These are phyloP conservation scores for Trametes hirsuta DNA, from an alignment of 1,284 basidiomycete genomes.

Conservation along the genomic window DNA sequence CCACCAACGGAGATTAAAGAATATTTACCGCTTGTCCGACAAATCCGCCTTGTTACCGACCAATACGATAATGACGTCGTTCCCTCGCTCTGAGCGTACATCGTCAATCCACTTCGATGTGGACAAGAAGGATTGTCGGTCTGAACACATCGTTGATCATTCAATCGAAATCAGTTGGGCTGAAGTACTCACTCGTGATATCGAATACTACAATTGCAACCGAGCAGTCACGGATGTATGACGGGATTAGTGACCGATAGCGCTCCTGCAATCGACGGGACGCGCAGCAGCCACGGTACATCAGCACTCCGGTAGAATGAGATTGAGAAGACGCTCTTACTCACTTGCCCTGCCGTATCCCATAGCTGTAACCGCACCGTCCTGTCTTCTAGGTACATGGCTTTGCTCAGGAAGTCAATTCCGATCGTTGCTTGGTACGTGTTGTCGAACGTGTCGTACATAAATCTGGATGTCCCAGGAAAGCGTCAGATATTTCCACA, in stretches of 20 bases:
- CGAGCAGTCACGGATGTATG: slow-evolving; percentile 98
- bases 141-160: slow-evolving; percentile 45
- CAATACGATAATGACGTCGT: slow-evolving; percentile 97
- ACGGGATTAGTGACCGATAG: slow-evolving; percentile 97
- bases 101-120: slow-evolving; percentile 99
- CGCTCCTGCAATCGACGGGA: slow-evolving; percentile 69
- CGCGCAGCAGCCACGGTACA: neutral
- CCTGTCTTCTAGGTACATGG: slow-evolving; percentile 99
- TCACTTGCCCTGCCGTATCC: slow-evolving; percentile 97
- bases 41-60: slow-evolving; percentile 99
- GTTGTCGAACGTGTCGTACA: slow-evolving; percentile 99
- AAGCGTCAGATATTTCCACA: neutral
- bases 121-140: slow-evolving; percentile 95
- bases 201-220: slow-evolving; percentile 99
- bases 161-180: neutral
- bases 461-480: slow-evolving; percentile 61
- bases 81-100: slow-evolving; percentile 95
- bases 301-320: neutral
- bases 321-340: slow-evolving; percentile 27
- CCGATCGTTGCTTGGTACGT: slow-evolving; percentile 99
- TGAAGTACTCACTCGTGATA: slow-evolving; percentile 85
- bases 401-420: slow-evolving; percentile 99
- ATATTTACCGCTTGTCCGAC: slow-evolving; percentile 83
- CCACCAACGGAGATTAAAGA: neutral
- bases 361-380: slow-evolving; percentile 97